These are phyloP conservation scores for Noccaea bulbosa DNA, from an alignment of 345 rosid species.

Conservation along the genomic window DNA sequence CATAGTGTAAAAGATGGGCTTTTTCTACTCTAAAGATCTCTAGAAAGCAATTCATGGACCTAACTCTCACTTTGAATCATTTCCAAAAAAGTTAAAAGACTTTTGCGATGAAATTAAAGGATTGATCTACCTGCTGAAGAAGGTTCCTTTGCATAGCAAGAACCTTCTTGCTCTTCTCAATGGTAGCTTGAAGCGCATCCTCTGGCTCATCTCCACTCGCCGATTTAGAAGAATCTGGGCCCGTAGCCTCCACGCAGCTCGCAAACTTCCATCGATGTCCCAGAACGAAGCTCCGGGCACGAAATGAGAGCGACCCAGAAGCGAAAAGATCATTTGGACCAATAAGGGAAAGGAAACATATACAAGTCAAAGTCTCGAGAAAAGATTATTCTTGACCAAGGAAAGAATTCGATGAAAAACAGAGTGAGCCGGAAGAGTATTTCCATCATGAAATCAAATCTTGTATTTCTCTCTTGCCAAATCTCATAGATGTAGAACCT, in stretches of 20 bases:
- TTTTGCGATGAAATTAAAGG: not conserved
- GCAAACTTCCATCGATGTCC: slow-evolving; percentile 47
- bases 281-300: slow-evolving; percentile 35
- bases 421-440: too few relatives aligned
- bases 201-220: slow-evolving; percentile 50
- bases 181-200: slow-evolving; percentile 72
- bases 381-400: too few relatives aligned
- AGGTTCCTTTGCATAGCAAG: slow-evolving; percentile 83
- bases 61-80: not conserved
- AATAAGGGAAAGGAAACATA: too few relatives aligned
- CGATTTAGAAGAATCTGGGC: slow-evolving; percentile 40
- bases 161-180: slow-evolving; percentile 88
- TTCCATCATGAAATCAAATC: too few relatives aligned
- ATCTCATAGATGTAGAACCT: too few relatives aligned
- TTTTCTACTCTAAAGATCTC: slow-evolving; percentile 2
- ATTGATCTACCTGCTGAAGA: slow-evolving; percentile 68
- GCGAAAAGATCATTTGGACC: slow-evolving; percentile 10
- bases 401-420: too few relatives aligned
- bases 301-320: slow-evolving; percentile 46
- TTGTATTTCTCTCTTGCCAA: too few relatives aligned
- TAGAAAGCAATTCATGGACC: not conserved
- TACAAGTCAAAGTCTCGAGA: too few relatives aligned
- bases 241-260: slow-evolving; percentile 52
- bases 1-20: not conserved
- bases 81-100: not conserved